A percentile compares a stretch with the other conserved stretches of the same genome.
Evolutionary conservation across 1,284 basidiomycete species (phyloP).

Genomic region (Heterobasidion irregulare): DNA sequence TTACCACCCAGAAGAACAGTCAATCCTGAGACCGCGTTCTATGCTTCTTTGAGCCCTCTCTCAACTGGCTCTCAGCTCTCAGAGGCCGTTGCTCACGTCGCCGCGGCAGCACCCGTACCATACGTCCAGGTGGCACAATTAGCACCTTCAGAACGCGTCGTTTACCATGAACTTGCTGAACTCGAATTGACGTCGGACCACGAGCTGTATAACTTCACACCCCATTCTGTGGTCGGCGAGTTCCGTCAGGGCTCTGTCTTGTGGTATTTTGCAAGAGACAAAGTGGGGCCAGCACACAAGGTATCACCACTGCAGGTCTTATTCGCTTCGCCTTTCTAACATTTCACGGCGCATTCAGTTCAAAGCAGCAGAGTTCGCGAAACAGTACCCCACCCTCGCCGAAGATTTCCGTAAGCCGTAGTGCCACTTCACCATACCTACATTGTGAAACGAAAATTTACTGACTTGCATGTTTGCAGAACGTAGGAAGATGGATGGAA

Average conservation of each 20-base stretch:
- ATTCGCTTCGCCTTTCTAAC: slow-evolving; percentile 4
- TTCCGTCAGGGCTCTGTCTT: slow-evolving; percentile 26
- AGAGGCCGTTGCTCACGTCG: background rate
- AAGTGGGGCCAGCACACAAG: slow-evolving; percentile 50
- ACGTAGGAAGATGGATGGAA: slow-evolving; percentile 29
- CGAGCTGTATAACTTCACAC: slow-evolving; percentile 12
- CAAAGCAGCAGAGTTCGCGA: slow-evolving; percentile 14
- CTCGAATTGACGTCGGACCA: background rate
- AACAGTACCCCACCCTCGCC: slow-evolving; percentile 31
- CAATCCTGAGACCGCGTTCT: too few relatives aligned
- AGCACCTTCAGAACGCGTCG: background rate
- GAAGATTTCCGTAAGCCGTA: slow-evolving; percentile 37
- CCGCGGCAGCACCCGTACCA: background rate
- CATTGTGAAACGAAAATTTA: background rate
- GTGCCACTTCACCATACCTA: background rate
- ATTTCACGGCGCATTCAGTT: slow-evolving; percentile 12
- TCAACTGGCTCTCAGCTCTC: background rate
- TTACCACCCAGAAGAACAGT: background rate
- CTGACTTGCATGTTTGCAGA: slow-evolving; percentile 1
- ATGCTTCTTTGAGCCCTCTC: background rate
- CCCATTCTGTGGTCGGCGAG: slow-evolving; percentile 37
- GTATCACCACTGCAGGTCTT: slow-evolving; percentile 23
- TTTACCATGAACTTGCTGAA: background rate
- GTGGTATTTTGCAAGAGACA: slow-evolving; percentile 54
- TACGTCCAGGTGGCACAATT: background rate